Percentiles rank a stretch among this genome's conserved stretches.
Conservation (phyloP, 192 early-diverging fungal genomes). For the Entrophospora sp. region DNA sequence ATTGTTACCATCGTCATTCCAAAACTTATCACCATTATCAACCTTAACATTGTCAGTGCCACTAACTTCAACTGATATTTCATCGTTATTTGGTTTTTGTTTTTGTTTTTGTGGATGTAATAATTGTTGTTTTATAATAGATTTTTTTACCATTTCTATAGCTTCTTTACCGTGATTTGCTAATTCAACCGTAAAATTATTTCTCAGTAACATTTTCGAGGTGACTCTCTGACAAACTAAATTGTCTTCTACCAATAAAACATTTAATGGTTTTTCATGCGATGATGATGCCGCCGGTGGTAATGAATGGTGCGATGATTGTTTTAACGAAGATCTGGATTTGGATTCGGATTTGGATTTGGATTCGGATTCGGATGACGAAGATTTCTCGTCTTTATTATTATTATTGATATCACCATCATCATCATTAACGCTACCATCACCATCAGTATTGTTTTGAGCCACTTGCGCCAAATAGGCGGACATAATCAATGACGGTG, state of each 20-base stretch:
- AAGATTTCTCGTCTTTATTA: not conserved
- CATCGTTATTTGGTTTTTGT: too few species aligned
- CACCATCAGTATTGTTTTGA: too few species aligned
- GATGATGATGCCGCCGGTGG: not conserved
- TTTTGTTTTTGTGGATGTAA: too few species aligned
- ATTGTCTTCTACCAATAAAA: conserved; percentile 24
- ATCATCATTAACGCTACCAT: not conserved
- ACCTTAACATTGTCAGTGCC: too few species aligned
- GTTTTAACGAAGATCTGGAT: not conserved
- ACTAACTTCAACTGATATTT: too few species aligned
- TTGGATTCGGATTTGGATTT: too few species aligned
- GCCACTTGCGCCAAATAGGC: too few species aligned
- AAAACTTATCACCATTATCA: too few species aligned
- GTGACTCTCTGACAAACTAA: conserved; percentile 20
- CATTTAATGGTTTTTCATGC: not conserved
- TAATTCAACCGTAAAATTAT: not conserved
- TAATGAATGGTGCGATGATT: not conserved
- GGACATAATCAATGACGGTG: not conserved
- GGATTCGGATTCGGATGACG: too few species aligned
- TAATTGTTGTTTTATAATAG: too few species aligned
- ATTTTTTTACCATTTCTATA: conserved; percentile 5
- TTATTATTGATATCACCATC: not conserved
- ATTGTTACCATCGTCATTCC: too few species aligned
- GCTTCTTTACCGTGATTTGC: conserved; percentile 22
- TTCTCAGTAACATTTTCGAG: conserved; percentile 8